These are phyloP conservation scores for Populus hybrid DNA, from an alignment of 441 rosid genomes.

Conservation along the genomic window DNA sequence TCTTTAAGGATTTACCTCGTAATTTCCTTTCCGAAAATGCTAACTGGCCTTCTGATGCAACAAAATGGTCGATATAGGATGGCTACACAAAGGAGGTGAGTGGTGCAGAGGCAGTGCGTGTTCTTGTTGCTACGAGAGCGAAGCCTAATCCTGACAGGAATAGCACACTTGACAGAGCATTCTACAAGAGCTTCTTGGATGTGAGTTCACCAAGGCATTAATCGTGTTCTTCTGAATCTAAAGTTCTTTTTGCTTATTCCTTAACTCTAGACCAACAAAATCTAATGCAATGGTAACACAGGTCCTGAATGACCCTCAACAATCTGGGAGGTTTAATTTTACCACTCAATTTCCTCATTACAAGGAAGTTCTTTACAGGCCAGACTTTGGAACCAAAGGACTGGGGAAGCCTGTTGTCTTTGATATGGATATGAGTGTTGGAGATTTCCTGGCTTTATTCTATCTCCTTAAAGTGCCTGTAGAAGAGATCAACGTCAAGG, in stretches of 20 bases:
- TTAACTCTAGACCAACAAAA: neutral
- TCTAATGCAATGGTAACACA: constrained; percentile 9
- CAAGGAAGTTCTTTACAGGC: constrained; percentile 47
- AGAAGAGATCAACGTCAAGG: constrained; percentile 73
- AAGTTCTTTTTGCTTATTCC: neutral
- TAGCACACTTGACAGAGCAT: constrained; percentile 57
- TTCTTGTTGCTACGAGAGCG: constrained; percentile 77
- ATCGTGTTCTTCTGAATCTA: neutral
- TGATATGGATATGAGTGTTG: constrained; percentile 96
- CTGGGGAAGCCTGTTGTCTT: constrained; percentile 72
- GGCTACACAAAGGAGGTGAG: constrained; percentile 68
- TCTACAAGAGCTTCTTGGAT: constrained; percentile 65
- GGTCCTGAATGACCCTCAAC: constrained; percentile 63
- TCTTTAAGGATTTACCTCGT: neutral
- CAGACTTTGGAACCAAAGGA: constrained; percentile 40
- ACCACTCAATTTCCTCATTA: constrained; percentile 67
- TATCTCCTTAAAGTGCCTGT: constrained; percentile 80
- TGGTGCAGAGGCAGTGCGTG: constrained; percentile 63
- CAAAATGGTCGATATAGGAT: constrained; percentile 40
- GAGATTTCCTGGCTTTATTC: constrained; percentile 81
- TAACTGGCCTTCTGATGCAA: neutral
- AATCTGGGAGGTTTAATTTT: constrained; percentile 65
- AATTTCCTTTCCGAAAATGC: neutral
- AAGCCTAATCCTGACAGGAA: constrained; percentile 43
- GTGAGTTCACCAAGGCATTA: constrained; percentile 39